Evolutionary conservation across 345 rosid genomes (phyloP).

Genomic region (Trapa incisa): DNA sequence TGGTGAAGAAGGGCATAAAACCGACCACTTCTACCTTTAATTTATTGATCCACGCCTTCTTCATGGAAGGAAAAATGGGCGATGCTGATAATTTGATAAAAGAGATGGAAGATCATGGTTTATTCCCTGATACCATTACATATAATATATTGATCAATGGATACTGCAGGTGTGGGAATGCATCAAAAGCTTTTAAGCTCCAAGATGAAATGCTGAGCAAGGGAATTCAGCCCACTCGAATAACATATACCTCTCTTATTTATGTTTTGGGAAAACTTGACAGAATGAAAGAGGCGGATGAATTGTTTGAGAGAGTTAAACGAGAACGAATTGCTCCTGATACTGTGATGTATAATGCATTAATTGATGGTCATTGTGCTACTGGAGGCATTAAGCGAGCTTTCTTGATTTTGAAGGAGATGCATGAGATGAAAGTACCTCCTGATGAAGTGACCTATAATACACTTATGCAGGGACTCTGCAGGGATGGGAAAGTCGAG

Average conservation of each 20-base stretch:
- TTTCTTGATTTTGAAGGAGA: slow-evolving; percentile 47
- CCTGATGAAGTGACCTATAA: slow-evolving; percentile 92
- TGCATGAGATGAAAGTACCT: slow-evolving; percentile 49
- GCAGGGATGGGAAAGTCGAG: slow-evolving; percentile 69
- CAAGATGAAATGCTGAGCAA: slow-evolving; percentile 52
- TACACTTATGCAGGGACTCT: slow-evolving; percentile 74
- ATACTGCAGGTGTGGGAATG: slow-evolving; percentile 58
- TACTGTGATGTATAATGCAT: slow-evolving; percentile 59
- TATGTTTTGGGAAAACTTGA: slow-evolving; percentile 1
- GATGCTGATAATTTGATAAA: slow-evolving; percentile 52
- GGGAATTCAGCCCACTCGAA: slow-evolving; percentile 53
- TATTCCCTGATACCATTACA: slow-evolving; percentile 50
- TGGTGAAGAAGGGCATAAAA: slow-evolving; percentile 47
- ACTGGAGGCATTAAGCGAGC: slow-evolving; percentile 58
- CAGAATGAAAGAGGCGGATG: slow-evolving; percentile 6
- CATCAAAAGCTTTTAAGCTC: slow-evolving; percentile 52
- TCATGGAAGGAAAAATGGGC: slow-evolving; percentile 50
- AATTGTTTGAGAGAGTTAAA: slow-evolving; percentile 47
- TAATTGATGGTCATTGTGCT: slow-evolving; percentile 73
- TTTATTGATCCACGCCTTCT: slow-evolving; percentile 63
- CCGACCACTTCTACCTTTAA: slow-evolving; percentile 76
- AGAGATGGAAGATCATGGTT: slow-evolving; percentile 54
- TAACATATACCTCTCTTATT: slow-evolving; percentile 51
- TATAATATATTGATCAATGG: slow-evolving; percentile 84
- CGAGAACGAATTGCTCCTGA: slow-evolving; percentile 39